These are phyloP conservation scores for Oidiodendron maius DNA, from an alignment of 495 filamentous ascomycete genomes.

Conservation along the genomic window DNA sequence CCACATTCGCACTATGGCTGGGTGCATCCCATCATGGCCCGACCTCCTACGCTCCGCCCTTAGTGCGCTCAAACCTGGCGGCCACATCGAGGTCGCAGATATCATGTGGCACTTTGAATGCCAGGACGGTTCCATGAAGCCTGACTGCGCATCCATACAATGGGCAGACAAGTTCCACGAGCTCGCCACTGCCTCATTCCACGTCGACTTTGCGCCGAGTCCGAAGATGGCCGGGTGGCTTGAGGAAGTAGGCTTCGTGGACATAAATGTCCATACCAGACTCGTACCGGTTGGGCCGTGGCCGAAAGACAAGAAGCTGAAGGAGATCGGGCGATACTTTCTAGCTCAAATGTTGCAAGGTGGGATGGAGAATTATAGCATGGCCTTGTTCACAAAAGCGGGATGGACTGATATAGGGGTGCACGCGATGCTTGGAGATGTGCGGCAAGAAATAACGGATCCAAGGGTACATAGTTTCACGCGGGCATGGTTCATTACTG, in stretches of 20 bases:
- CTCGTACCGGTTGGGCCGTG: conserved; percentile 48
- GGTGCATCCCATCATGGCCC: conserved; percentile 6
- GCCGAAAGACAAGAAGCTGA: conserved; percentile 17
- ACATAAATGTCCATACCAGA: conserved; percentile 32
- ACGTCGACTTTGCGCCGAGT: conserved; percentile 30
- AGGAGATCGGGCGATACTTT: conserved; percentile 7
- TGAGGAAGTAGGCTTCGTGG: conserved; percentile 46
- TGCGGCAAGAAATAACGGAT: conserved; percentile 7
- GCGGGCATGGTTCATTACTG: conserved; percentile 1
- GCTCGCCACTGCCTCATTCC: conserved; percentile 16
- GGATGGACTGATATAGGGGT: conserved; percentile 6
- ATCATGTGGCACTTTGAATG: conserved; percentile 27
- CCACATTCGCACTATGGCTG: conserved; percentile 40
- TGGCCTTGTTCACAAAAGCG: conserved; percentile 5
- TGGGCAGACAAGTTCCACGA: conserved; percentile 31
- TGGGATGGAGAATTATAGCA: conserved; percentile 4
- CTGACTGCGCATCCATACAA: conserved; percentile 13
- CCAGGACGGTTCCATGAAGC: conserved; percentile 11
- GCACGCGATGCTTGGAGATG: conserved; percentile 4
- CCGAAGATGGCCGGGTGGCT: conserved; percentile 35
- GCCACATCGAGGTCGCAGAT: conserved; percentile 41
- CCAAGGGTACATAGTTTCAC: conserved; percentile 7
- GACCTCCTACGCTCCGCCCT: neutral
- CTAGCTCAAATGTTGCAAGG: conserved; percentile 4
- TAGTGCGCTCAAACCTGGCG: conserved; percentile 29